phyloP scores from a whole-genome alignment of 148 eudicot species.

The Rhododendron williamsianum region DNA sequence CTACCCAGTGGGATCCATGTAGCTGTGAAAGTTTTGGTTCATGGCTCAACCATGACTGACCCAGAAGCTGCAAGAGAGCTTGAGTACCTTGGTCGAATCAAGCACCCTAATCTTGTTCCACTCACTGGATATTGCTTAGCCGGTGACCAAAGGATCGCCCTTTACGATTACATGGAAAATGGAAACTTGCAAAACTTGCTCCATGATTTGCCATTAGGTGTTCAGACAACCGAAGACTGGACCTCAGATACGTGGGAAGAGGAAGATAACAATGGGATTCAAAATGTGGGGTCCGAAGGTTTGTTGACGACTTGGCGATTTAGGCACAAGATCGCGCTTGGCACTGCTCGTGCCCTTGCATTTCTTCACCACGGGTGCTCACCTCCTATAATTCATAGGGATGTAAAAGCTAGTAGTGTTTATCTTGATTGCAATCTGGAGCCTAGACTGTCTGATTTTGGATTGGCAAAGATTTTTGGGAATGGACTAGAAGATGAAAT shows the following conservation, averaged over 20 bases:
- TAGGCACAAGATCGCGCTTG: constrained; percentile 50
- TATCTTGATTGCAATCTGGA: constrained; percentile 56
- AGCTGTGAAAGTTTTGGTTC: constrained; percentile 54
- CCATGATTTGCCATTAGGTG: constrained; percentile 53
- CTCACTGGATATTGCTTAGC: constrained; percentile 60
- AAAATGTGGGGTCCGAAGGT: constrained; percentile 36
- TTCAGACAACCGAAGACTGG: constrained; percentile 48
- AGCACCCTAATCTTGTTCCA: constrained; percentile 60
- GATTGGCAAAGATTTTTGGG: constrained; percentile 59
- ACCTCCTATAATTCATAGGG: constrained; percentile 69
- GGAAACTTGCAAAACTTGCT: constrained; percentile 57
- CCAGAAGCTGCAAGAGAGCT: constrained; percentile 60
- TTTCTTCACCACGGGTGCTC: constrained; percentile 78
- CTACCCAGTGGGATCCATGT: constrained; percentile 51
- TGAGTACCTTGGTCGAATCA: constrained; percentile 50
- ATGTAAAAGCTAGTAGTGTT: constrained; percentile 65
- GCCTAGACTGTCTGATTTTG: constrained; percentile 73
- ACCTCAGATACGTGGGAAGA: constrained; percentile 58
- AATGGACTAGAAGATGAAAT: constrained; percentile 35
- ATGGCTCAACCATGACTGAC: constrained; percentile 56
- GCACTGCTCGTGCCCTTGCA: constrained; percentile 58
- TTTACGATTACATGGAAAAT: constrained; percentile 68
- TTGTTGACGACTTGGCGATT: constrained; percentile 44
- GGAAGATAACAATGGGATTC: constrained; percentile 34
- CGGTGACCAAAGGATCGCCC: constrained; percentile 54